A percentile compares a stretch with the other conserved stretches of the same genome.
Evolutionary conservation across 257 asterid genomes (phyloP).

Genomic region (Leptodermis oblonga): DNA sequence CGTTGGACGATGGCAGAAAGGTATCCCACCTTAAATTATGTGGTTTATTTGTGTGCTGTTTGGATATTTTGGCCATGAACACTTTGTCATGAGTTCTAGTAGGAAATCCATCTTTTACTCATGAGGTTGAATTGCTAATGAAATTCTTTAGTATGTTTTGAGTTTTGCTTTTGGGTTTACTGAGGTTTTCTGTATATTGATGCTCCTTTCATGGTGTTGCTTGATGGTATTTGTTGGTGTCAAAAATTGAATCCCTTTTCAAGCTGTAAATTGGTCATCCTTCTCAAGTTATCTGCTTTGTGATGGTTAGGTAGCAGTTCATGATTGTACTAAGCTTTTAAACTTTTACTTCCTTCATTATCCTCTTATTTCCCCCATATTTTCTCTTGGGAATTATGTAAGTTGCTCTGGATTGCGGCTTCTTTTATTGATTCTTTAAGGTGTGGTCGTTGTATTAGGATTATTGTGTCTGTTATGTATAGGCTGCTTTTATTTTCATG

Average conservation of each 20-base stretch:
- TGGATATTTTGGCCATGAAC: not conserved
- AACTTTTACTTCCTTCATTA: not conserved
- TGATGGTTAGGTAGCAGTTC: not conserved
- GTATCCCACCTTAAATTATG: slow-evolving; percentile 25
- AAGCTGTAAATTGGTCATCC: not conserved
- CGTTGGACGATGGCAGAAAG: slow-evolving; percentile 99
- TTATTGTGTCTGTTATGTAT: not conserved
- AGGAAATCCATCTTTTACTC: not conserved
- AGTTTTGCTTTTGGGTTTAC: not conserved
- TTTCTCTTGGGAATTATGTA: not conserved
- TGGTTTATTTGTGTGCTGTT: not conserved
- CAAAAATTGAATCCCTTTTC: not conserved
- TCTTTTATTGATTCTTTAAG: not conserved
- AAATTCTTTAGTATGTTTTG: not conserved
- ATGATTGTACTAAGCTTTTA: not conserved
- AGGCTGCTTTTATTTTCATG: not conserved
- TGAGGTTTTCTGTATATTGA: not conserved
- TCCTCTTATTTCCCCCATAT: not conserved
- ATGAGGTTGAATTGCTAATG: not conserved
- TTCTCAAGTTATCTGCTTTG: not conserved
- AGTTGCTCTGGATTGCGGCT: not conserved
- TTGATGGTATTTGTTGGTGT: not conserved
- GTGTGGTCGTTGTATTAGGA: not conserved
- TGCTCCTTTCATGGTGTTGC: not conserved
- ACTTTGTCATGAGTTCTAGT: not conserved